phyloP scores from a whole-genome alignment of 2,329 filamentous ascomycete species.

The Monosporascus ibericus region DNA sequence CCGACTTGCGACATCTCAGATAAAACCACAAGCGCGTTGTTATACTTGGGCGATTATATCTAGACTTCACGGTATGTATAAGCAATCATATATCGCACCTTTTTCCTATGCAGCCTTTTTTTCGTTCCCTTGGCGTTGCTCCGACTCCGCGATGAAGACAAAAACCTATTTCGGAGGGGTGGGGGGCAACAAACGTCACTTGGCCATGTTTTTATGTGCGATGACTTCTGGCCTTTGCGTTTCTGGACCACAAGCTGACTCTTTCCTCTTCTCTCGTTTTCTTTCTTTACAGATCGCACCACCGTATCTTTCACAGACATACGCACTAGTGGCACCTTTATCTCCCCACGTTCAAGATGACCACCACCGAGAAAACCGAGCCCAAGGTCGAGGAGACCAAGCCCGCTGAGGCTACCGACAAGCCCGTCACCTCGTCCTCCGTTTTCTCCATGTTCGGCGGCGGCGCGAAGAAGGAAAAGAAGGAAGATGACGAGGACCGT shows the following conservation, averaged over 20 bases:
- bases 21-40: not conserved
- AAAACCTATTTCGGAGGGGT: not conserved
- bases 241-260: not conserved
- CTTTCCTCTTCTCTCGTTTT: not conserved
- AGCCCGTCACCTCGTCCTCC: constrained; percentile 49
- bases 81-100: too few species aligned
- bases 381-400: constrained; percentile 48
- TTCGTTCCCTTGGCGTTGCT: not conserved
- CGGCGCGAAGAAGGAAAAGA: constrained; percentile 94
- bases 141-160: not conserved
- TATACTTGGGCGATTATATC: not conserved
- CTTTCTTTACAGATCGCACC: not conserved
- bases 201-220: not conserved
- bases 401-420: constrained; percentile 31
- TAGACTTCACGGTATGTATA: not conserved
- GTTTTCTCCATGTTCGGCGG: constrained; percentile 99
- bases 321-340: not conserved
- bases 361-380: constrained; percentile 44
- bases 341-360: constrained; percentile 33
- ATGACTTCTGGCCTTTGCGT: not conserved
- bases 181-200: not conserved
- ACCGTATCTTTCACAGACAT: not conserved
- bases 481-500: constrained; percentile 72
- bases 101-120: not conserved
- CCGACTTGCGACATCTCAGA: too few species aligned